These are phyloP conservation scores for Colletotrichum lindemuthianum DNA, from an alignment of 2,329 filamentous ascomycete species.

Conservation along the genomic window DNA sequence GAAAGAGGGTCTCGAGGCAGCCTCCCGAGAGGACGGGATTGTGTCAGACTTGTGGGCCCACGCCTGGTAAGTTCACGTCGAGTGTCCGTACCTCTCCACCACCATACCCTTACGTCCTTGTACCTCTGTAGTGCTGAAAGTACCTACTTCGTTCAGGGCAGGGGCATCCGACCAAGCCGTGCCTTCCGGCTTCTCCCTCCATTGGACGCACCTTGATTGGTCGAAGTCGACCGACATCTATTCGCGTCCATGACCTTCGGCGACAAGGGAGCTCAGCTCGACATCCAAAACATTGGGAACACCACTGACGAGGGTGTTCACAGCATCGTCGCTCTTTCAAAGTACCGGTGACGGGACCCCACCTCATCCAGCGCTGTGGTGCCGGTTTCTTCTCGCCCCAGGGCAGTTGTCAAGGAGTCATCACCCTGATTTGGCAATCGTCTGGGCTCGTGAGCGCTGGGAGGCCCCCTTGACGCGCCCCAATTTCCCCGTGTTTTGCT, in stretches of 20 bases:
- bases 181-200: conserved; percentile 33
- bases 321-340: too few species aligned
- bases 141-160: too few species aligned
- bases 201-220: conserved; percentile 20
- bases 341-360: neutral
- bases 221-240: conserved; percentile 1
- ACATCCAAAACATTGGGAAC: too few species aligned
- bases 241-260: conserved; percentile 30
- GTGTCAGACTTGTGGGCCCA: conserved; percentile 5
- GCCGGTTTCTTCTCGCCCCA: conserved; percentile 36
- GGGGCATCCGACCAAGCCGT: conserved; percentile 20
- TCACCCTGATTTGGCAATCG: conserved; percentile 25
- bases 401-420: conserved; percentile 26
- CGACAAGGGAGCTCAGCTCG: neutral
- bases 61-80: too few species aligned
- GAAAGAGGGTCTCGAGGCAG: conserved; percentile 22
- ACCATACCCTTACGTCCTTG: too few species aligned
- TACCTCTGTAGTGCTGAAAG: too few species aligned
- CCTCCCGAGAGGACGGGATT: conserved; percentile 33
- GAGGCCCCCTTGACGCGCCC: conserved; percentile 16
- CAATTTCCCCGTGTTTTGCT: conserved; percentile 30
- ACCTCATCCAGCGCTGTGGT: conserved; percentile 23
- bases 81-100: too few species aligned
- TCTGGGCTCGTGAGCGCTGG: conserved; percentile 9
- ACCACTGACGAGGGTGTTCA: too few species aligned